Evolutionary conservation across 1,284 basidiomycete species (phyloP), one percentile per base, ranked within the genome.

Genomic region (Porogramme epimiltina): DNA sequence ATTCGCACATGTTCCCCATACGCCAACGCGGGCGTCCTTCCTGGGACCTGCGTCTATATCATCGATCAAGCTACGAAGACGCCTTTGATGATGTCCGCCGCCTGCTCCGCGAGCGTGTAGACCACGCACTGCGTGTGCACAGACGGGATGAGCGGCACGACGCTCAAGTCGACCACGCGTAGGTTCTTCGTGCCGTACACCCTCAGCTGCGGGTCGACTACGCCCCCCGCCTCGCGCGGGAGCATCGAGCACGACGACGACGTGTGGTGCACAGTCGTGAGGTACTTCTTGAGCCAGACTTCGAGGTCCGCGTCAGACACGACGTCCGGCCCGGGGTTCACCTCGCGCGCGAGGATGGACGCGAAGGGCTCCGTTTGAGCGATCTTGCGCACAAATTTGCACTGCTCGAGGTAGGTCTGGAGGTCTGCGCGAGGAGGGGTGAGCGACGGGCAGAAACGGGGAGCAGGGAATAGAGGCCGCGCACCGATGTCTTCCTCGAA

Each of bases 121-220:
- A 45, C 49, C 5, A 45, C n/a, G 8, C 49, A 37, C 44, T 51
- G 49, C 28, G 42, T 31, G 24, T 79, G 77, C n/a, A 73, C 70
- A 36, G 75, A 67, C 55, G 76, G 74, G 52, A 72, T 66, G 36
- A 79, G 69, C 1, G 79, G 79, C 61, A 72, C 78, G 15, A 82
- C 70, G 3, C 76, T 79, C 19, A 75, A 66, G 56, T 82, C 80
- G 20, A 71, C 75, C 4, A 79, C 76, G 36, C 75, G 75, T 54
- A 80, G 75, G 65, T 80, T 81, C 48, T 69, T 49, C 16, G 77
- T 75, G 25, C 83, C 84, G 66, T 86, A 82, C 8, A 86, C 83
- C 52, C 71, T 68, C 34, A 87, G 66, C 44, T 76, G 72, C n/a
- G 80, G 67, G 65, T 81, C 79, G 24, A 87, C 83, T 26, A 86